Conservation (phyloP, 2,329 filamentous ascomycete genomes). For the Leptodontidium sp. region DNA sequence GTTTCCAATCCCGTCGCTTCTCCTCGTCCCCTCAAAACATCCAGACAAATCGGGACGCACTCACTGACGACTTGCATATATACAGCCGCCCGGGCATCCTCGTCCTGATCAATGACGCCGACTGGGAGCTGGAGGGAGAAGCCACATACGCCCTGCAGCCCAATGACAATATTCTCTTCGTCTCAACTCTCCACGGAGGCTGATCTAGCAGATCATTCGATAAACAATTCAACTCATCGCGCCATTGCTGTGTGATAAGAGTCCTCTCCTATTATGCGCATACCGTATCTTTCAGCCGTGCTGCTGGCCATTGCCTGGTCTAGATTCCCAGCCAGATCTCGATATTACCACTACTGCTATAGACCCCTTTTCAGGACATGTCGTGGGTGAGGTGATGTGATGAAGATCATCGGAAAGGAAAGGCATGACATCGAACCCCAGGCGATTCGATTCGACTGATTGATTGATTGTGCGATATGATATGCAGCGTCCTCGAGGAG, state of each 20-base stretch:
- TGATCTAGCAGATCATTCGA: constrained; percentile 52
- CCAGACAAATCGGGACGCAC: constrained; percentile 14
- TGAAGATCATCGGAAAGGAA: constrained; percentile 15
- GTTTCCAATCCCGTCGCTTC: constrained; percentile 23
- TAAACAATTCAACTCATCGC: constrained; percentile 22
- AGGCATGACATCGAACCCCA: constrained; percentile 22
- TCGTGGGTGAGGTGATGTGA: constrained; percentile 4
- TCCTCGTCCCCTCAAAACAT: constrained; percentile 13
- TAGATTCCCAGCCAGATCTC: constrained; percentile 29
- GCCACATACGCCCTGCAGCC: constrained; percentile 84
- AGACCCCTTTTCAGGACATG: constrained; percentile 17
- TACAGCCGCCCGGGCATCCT: constrained; percentile 90
- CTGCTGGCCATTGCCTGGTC: constrained; percentile 26
- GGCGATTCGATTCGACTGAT: background rate
- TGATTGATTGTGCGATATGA: constrained; percentile 5
- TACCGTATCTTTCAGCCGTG: constrained; percentile 15
- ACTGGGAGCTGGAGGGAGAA: constrained; percentile 98
- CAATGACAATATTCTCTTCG: constrained; percentile 91
- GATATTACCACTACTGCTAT: constrained; percentile 14
- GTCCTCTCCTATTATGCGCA: constrained; percentile 26
- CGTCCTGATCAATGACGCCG: constrained; percentile 95
- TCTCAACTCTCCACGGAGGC: constrained; percentile 94
- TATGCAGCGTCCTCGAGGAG: constrained; percentile 15
- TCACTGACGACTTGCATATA: constrained; percentile 42
- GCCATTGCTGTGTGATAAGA: constrained; percentile 20